Evolutionary conservation across 129 eudicot species (phyloP).

Genomic region (Pulicaria dysenterica): DNA sequence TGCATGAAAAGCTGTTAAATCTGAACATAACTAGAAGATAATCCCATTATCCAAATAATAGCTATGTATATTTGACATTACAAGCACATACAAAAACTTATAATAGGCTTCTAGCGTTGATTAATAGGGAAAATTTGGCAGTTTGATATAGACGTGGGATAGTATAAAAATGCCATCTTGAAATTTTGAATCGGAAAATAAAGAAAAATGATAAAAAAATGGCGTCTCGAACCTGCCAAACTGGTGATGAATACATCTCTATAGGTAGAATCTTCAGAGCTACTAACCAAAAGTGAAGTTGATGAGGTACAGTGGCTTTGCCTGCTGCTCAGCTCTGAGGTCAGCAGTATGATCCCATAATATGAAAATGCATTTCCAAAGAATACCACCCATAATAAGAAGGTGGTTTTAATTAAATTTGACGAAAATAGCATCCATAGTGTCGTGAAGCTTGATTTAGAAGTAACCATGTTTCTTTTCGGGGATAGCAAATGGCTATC

Average conservation of each 20-base stretch:
- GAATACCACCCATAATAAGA: slow-evolving; percentile 55
- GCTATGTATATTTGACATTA: no score
- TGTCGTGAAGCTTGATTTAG: slow-evolving; percentile 42
- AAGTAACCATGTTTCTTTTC: slow-evolving; percentile 25
- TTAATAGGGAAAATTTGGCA: background rate
- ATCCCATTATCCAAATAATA: background rate
- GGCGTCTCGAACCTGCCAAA: slow-evolving; percentile 50
- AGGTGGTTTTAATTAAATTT: slow-evolving; percentile 44
- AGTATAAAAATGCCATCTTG: background rate
- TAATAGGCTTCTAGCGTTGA: background rate
- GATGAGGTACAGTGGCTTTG: slow-evolving; percentile 40
- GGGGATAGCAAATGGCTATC: slow-evolving; percentile 34
- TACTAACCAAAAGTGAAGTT: background rate
- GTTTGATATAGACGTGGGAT: background rate
- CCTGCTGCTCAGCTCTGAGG: slow-evolving; percentile 55
- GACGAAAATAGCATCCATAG: slow-evolving; percentile 51
- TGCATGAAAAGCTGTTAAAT: background rate
- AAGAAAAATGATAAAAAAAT: background rate
- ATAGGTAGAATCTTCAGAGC: slow-evolving; percentile 43
- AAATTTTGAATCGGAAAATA: no score
- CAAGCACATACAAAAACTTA: background rate
- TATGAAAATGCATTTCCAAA: slow-evolving; percentile 68
- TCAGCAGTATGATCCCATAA: slow-evolving; percentile 66
- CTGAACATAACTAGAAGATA: background rate
- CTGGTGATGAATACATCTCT: slow-evolving; percentile 63